A percentile compares a stretch with the other conserved stretches of the same genome.
Conservation (phyloP, 2,329 filamentous ascomycete species). For the Fusarium sp. region DNA sequence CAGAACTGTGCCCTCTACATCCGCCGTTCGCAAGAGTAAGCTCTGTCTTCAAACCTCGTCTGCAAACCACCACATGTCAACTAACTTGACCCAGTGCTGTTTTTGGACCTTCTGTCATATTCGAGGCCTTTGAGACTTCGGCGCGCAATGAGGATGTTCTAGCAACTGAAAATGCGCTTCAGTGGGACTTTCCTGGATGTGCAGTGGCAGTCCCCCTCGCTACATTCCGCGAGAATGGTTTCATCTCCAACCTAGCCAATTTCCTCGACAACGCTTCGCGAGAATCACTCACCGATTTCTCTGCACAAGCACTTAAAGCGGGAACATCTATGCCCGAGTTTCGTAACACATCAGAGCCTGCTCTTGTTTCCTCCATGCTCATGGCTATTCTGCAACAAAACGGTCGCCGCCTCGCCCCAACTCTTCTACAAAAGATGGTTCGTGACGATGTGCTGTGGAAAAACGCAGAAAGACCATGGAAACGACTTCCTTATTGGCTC, state of each 20-base stretch:
- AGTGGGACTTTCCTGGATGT: slow-evolving; percentile 68
- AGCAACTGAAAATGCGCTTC: slow-evolving; percentile 58
- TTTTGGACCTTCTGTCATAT: slow-evolving; percentile 47
- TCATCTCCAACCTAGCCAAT: slow-evolving; percentile 50
- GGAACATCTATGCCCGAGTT: slow-evolving; percentile 59
- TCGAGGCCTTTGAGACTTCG: slow-evolving; percentile 69
- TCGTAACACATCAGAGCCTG: slow-evolving; percentile 67
- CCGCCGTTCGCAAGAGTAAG: slow-evolving; percentile 41
- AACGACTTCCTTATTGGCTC: slow-evolving; percentile 70
- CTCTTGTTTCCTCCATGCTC: slow-evolving; percentile 67
- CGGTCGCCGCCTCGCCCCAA: slow-evolving; percentile 53
- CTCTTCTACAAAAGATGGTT: slow-evolving; percentile 63
- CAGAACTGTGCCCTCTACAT: slow-evolving; percentile 49
- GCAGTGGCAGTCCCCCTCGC: slow-evolving; percentile 57
- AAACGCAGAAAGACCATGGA: slow-evolving; percentile 65
- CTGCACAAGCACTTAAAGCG: slow-evolving; percentile 62
- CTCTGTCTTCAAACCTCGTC: background rate
- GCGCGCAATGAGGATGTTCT: slow-evolving; percentile 62
- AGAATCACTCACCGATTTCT: slow-evolving; percentile 64
- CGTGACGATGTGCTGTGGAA: slow-evolving; percentile 68
- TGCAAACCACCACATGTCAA: background rate
- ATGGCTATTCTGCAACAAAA: slow-evolving; percentile 68
- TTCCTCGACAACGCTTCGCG: slow-evolving; percentile 67
- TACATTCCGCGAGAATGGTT: slow-evolving; percentile 38
- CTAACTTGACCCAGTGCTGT: slow-evolving; percentile 31